Percentiles rank a stretch among this genome's conserved stretches.
These are phyloP conservation scores for Aspergillus uvarum DNA, from an alignment of 2,329 filamentous ascomycete genomes.

Conservation along the genomic window DNA sequence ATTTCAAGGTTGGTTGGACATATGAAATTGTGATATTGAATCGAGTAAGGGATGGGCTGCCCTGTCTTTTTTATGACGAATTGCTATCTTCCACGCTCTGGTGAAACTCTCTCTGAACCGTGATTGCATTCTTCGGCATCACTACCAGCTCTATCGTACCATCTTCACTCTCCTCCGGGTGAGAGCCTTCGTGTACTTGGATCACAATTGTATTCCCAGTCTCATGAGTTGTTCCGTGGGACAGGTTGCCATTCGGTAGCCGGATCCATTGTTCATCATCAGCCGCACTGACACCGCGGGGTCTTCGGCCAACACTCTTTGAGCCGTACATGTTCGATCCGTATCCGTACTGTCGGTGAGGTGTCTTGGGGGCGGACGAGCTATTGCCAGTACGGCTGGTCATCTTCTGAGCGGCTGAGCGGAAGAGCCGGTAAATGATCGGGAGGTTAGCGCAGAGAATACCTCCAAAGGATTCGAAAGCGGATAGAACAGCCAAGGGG, in stretches of 20 bases:
- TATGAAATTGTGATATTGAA: too few relatives aligned
- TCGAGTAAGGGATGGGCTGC: too few relatives aligned
- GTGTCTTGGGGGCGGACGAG: not conserved
- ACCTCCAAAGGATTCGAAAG: conserved; percentile 6
- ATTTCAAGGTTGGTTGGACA: too few relatives aligned
- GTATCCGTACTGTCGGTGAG: conserved; percentile 1
- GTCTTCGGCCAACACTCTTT: not conserved
- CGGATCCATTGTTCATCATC: conserved; percentile 7
- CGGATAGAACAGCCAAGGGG: conserved; percentile 1
- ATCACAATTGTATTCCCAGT: not conserved
- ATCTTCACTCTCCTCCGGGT: not conserved
- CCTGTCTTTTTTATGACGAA: not conserved
- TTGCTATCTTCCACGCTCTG: not conserved
- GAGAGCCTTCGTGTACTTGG: not conserved
- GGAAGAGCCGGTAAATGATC: conserved; percentile 12
- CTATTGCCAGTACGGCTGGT: not conserved
- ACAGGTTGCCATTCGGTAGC: not conserved
- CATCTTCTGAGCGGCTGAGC: conserved; percentile 5
- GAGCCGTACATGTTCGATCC: conserved; percentile 2
- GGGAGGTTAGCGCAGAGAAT: conserved; percentile 11
- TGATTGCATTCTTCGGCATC: not conserved
- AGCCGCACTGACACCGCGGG: not conserved
- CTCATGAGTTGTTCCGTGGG: not conserved
- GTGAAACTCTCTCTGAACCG: conserved; percentile 1
- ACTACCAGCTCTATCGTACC: not conserved